Evolutionary conservation across 805 yeast species (phyloP), one percentile per base, ranked within the genome.

Genomic region (Starmerella gropengiesseri): DNA sequence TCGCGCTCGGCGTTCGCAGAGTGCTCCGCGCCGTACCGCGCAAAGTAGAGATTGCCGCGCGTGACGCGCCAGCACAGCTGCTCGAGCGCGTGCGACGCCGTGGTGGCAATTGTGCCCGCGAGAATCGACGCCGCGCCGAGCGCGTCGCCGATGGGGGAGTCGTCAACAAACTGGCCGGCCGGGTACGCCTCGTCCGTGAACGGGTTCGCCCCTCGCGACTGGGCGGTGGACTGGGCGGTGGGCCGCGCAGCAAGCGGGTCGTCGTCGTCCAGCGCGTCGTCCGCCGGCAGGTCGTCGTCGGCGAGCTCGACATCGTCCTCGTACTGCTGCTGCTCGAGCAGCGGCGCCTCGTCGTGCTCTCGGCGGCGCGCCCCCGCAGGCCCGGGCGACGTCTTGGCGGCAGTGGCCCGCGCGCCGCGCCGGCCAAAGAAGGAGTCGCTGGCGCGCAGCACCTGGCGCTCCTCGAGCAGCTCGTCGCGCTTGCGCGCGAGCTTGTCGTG

Each of bases 31-130:
- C 84, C 87, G 38, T 73, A 72, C 50, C 81, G 73, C 52, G 79
- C 77, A 62, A 87, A 76, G 58, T 73, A 83, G 50, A 91, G 66
- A 60, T 91, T 91, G 58, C 98, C 98, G 61, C 98, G 77, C 46
- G 91, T 70, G 9, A 82, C 77, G 64, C 99, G 75, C 94, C 95
- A 91, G 37, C 91, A 66, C 44, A 91, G 84, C 51, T 77, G 80
- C 59, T 87, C 89, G 47, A 91, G 66, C 1, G 79, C 67, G 14
- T 69, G 74, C 26, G 83, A 70, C 55, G 80, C 82, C 7, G 70
- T 72, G 51, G 93, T 73, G 31, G 76, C 71, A 36, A 91, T 79
- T 8, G 86, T 83, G 34, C 98, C 98, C 3, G 87, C 75, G 31
- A 82, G 71, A 51, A 78, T 76, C 5, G 17, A 19, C 5, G 16